Base-by-base conservation (phyloP, 139 green algal genomes). In the Chlamydomonas asymmetrica region DNA sequence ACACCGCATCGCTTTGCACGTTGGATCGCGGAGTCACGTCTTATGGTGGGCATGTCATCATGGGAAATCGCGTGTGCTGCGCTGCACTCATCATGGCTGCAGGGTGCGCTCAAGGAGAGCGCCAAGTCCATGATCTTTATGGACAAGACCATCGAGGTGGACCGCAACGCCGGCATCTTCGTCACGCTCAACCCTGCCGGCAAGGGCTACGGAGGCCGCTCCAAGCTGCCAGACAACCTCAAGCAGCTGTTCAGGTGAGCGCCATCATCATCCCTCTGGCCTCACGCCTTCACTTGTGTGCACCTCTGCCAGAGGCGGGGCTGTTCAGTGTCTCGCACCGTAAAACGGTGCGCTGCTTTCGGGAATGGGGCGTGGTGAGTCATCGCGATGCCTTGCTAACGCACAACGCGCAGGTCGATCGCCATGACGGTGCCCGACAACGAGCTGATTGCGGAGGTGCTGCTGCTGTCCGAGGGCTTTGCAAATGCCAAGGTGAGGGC, bases 101-200 rank as follows among this genome's bases (percentile, higher is more conserved):
- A 94, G 84, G 64, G 72, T 38, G 90, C 90, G 7, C 78, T 96
- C 48, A 90, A 89, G 54, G 80, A 92, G 68, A 67, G 81, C 5
- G 56, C 77, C 20, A 61, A 69, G 43, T 60, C 71, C 8, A 81
- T 96, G 76, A 35, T 61, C 22, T 94, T 96, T 75, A 85, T 93
- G 84, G 86, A 88, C 38, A 88, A 88, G 66, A 70, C 73, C 0
- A 66, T 94, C 4, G 71, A 88, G 8, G 82, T 97, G 29, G 77
- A 95, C 84, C 71, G 68, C 25, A 89, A 90, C 37, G 91, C 89
- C 18, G 91, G 87, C 41, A 90, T 97, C 45, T 97, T 97, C 74
- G 92, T 97, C 31, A 97, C 93, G 5, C 78, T 97, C 32, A 97
- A 97, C 87, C 92, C 92, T 5, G 90, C 89, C 7, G 90, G 90